Conservation (phyloP, 129 eudicot genomes). For the Saposhnikovia divaricata region DNA sequence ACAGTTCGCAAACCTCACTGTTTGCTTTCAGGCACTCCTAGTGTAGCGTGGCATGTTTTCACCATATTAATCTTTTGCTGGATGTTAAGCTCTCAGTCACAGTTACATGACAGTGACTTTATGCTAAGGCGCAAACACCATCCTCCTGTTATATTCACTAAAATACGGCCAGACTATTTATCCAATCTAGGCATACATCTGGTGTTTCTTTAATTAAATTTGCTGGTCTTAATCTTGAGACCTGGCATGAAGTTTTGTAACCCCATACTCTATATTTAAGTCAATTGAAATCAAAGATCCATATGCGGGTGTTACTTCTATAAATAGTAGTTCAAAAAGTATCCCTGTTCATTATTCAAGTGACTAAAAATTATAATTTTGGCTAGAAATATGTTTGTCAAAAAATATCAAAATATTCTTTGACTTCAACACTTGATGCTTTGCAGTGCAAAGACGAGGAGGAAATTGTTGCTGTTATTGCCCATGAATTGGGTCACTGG, state of each 20-base stretch:
- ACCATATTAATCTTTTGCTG: neutral
- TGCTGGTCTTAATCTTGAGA: neutral
- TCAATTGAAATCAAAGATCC: neutral
- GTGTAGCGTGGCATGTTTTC: neutral
- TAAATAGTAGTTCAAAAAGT: neutral
- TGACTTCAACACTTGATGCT: neutral
- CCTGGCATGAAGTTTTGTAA: neutral
- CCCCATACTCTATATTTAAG: neutral
- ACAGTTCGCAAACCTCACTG: neutral
- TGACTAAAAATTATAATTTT: neutral
- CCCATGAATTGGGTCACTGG: conserved; percentile 99
- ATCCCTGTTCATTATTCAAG: neutral
- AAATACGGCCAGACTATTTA: neutral
- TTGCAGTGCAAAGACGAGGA: conserved; percentile 90
- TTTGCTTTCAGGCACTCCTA: neutral
- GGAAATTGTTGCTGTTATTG: conserved; percentile 98
- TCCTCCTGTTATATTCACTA: neutral
- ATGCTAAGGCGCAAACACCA: neutral
- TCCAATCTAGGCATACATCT: neutral
- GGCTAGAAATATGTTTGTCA: neutral
- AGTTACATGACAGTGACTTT: neutral
- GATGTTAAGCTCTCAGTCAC: neutral
- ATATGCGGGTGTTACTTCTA: neutral
- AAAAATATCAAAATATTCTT: neutral
- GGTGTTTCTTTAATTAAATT: neutral